Conservation (phyloP, 148 eudicot genomes). For the Mesembryanthemum crystallinum region DNA sequence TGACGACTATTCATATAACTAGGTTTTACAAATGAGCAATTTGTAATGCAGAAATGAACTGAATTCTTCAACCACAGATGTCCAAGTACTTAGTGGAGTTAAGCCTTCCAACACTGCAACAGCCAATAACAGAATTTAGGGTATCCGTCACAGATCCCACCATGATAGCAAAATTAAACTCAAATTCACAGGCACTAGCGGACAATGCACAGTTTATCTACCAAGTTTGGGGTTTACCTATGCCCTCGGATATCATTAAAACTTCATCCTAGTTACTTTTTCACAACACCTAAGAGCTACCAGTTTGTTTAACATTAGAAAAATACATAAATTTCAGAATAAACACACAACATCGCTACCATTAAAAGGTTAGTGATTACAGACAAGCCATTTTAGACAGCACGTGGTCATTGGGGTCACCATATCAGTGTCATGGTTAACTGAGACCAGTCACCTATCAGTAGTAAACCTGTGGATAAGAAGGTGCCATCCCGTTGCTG, state of each 20-base stretch:
- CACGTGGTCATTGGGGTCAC: constrained; percentile 39
- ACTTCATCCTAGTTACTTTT: constrained; percentile 35
- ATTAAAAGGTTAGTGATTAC: constrained; percentile 81
- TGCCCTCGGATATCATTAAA: constrained; percentile 32
- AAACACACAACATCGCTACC: constrained; percentile 77
- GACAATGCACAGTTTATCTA: constrained; percentile 25
- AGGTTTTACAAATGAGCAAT: no score
- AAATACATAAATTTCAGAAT: constrained; percentile 33
- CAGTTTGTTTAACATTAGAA: constrained; percentile 38
- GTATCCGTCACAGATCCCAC: not conserved
- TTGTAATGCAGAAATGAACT: no score
- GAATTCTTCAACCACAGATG: no score
- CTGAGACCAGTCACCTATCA: constrained; percentile 52
- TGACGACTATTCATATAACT: no score
- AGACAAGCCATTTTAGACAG: constrained; percentile 44
- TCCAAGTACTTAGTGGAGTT: no score
- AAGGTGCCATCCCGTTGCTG: constrained; percentile 63
- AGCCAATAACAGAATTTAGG: no score
- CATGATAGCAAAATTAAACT: not conserved
- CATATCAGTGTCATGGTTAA: constrained; percentile 57
- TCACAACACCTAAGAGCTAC: constrained; percentile 33
- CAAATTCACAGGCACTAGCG: constrained; percentile 17
- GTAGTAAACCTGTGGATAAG: constrained; percentile 86
- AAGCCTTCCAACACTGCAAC: no score
- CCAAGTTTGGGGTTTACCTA: constrained; percentile 25